phyloP scores from a whole-genome alignment of 2,329 filamentous ascomycete genomes.

The Phaeomoniella chlamydospora region DNA sequence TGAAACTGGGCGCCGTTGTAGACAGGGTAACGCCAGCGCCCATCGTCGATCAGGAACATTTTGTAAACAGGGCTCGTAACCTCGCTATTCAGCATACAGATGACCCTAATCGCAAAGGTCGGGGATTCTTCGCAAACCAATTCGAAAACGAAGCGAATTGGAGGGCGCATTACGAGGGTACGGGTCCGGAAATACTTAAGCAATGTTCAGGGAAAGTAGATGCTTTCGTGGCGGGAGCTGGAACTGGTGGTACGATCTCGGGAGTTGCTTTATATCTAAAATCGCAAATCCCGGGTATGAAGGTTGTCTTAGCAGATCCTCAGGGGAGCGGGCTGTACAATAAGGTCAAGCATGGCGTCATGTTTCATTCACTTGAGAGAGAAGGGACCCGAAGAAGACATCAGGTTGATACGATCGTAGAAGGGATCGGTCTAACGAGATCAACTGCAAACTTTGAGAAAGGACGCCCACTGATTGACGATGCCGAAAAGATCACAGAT shows the following conservation, averaged over 20 bases:
- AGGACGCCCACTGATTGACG: slow-evolving; percentile 72
- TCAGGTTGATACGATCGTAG: slow-evolving; percentile 91
- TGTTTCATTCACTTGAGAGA: slow-evolving; percentile 79
- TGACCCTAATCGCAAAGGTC: slow-evolving; percentile 42
- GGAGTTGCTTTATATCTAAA: slow-evolving; percentile 78
- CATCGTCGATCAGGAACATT: slow-evolving; percentile 86
- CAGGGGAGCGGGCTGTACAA: slow-evolving; percentile 91
- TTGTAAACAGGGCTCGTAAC: slow-evolving; percentile 76
- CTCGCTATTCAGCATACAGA: slow-evolving; percentile 62
- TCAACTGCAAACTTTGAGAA: slow-evolving; percentile 88
- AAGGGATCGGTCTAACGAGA: slow-evolving; percentile 89
- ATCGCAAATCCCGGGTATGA: slow-evolving; percentile 47
- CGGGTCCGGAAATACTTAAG: slow-evolving; percentile 75
- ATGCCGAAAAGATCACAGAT: slow-evolving; percentile 79
- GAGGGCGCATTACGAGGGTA: slow-evolving; percentile 65
- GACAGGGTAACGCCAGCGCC: slow-evolving; percentile 82
- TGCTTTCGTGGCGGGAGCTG: slow-evolving; percentile 85
- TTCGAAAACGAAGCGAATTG: slow-evolving; percentile 89
- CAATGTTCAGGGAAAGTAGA: slow-evolving; percentile 65
- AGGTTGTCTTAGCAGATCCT: slow-evolving; percentile 78
- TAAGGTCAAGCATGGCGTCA: slow-evolving; percentile 80
- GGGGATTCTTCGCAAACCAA: slow-evolving; percentile 89
- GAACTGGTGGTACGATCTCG: slow-evolving; percentile 85
- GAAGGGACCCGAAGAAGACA: slow-evolving; percentile 80
- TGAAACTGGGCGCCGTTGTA: slow-evolving; percentile 82